phyloP scores from a whole-genome alignment of 2,329 filamentous ascomycete genomes.

The Aciculosporium take region DNA sequence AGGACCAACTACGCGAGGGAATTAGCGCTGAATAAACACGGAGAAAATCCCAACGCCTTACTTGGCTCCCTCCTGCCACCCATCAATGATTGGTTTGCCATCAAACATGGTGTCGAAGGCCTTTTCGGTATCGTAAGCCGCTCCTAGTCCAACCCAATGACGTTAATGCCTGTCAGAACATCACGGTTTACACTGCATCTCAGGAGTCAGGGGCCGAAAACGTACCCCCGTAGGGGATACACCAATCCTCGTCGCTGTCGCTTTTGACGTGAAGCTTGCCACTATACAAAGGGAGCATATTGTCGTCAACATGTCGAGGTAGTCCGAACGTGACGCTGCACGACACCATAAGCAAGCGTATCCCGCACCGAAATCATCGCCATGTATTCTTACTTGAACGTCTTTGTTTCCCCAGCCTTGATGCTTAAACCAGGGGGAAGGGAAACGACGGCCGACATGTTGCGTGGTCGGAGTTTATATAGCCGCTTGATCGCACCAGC shows the following conservation, averaged over 20 bases:
- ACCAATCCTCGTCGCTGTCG: slow-evolving; percentile 25
- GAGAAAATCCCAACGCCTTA: not conserved
- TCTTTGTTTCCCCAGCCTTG: slow-evolving; percentile 15
- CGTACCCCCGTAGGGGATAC: slow-evolving; percentile 27
- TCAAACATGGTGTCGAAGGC: slow-evolving; percentile 24
- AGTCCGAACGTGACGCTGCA: slow-evolving; percentile 16
- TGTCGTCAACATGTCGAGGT: slow-evolving; percentile 16
- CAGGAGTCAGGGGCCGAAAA: not conserved
- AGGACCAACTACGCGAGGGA: slow-evolving; percentile 17
- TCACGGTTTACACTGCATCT: slow-evolving; percentile 1
- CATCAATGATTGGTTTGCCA: slow-evolving; percentile 11
- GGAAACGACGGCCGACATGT: slow-evolving; percentile 15
- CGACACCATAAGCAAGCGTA: no score
- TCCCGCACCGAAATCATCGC: not conserved
- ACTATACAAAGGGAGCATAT: slow-evolving; percentile 27
- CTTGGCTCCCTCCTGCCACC: slow-evolving; percentile 9
- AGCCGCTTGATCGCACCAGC: slow-evolving; percentile 16
- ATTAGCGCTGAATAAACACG: not conserved
- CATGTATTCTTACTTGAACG: slow-evolving; percentile 13
- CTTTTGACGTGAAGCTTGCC: slow-evolving; percentile 28
- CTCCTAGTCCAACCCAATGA: slow-evolving; percentile 11
- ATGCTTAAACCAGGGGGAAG: slow-evolving; percentile 16
- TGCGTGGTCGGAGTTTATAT: slow-evolving; percentile 14
- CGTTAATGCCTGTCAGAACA: not conserved
- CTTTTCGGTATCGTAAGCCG: slow-evolving; percentile 24